Evolutionary conservation across 352 stramenopile genomes (phyloP).

Genomic region (Phytophthora palmivora): DNA sequence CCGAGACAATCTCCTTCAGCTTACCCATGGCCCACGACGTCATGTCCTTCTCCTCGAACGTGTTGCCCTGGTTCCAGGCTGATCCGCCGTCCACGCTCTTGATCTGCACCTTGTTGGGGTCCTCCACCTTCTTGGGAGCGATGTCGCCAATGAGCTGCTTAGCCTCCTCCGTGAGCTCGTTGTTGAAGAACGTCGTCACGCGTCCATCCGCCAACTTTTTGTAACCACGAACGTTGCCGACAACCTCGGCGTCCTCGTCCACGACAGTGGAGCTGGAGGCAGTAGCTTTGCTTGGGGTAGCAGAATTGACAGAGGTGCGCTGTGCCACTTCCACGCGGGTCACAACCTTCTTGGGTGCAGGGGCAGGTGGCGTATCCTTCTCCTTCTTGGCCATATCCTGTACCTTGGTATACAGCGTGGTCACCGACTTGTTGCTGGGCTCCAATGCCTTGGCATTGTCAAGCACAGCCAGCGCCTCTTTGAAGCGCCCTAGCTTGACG

Average conservation of each 20-base stretch:
- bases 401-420: conserved; percentile 67
- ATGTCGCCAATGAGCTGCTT: conserved; percentile 98
- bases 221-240: conserved; percentile 90
- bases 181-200: conserved; percentile 99
- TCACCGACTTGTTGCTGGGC: conserved; percentile 75
- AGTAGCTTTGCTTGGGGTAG: conserved; percentile 8
- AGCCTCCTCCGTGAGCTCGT: conserved; percentile 97
- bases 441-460: conserved; percentile 72
- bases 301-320: conserved; percentile 8
- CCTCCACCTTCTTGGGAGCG: conserved; percentile 84
- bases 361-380: conserved; percentile 42
- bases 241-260: conserved; percentile 76
- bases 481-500: conserved; percentile 70
- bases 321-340: conserved; percentile 61
- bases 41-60: conserved; percentile 94
- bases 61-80: conserved; percentile 95
- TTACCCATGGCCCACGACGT: conserved; percentile 84
- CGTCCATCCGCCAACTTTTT: conserved; percentile 97
- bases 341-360: conserved; percentile 56
- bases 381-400: conserved; percentile 69
- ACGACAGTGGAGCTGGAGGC: conserved; percentile 26
- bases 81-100: conserved; percentile 87
- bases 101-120: conserved; percentile 79
- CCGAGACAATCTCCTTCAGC: conserved; percentile 66
- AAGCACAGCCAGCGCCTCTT: conserved; percentile 68